phyloP scores from a whole-genome alignment of 2,329 filamentous ascomycete species.

The Alternaria hordeiaustralica region DNA sequence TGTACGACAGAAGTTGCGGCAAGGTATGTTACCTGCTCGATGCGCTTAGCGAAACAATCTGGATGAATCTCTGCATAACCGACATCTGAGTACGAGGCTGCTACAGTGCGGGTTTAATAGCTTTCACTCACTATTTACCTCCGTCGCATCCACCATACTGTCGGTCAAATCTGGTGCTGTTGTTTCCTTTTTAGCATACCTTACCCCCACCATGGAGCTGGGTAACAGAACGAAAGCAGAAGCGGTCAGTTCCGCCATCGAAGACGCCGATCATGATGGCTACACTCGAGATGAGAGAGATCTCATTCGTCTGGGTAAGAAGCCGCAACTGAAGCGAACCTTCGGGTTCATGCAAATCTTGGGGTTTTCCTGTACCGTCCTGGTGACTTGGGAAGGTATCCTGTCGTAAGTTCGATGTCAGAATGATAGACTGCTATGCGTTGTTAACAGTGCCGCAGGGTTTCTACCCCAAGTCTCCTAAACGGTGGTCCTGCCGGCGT shows the following conservation, averaged over 20 bases:
- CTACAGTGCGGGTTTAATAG: no score
- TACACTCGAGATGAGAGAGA: constrained; percentile 4
- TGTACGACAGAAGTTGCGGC: neutral
- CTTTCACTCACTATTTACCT: no score
- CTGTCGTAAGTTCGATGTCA: no score
- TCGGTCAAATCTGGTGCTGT: no score
- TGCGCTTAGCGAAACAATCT: neutral
- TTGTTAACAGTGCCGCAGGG: no score
- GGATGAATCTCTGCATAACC: neutral
- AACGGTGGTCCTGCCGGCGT: no score
- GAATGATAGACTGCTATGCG: no score
- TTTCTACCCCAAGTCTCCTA: no score
- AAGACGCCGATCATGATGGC: neutral
- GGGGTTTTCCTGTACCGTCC: constrained; percentile 2
- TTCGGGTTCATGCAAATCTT: constrained; percentile 18
- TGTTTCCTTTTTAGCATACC: no score
- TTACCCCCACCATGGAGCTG: neutral
- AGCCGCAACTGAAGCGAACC: constrained; percentile 12
- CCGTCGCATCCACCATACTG: no score
- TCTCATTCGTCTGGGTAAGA: constrained; percentile 15
- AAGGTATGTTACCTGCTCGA: neutral
- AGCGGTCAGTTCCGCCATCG: neutral
- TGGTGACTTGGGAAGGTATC: constrained; percentile 7
- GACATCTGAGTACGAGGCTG: no score
- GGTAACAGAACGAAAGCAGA: neutral